These are phyloP conservation scores for Alternaria sp. DNA, from an alignment of 2,329 filamentous ascomycete genomes.

Conservation along the genomic window DNA sequence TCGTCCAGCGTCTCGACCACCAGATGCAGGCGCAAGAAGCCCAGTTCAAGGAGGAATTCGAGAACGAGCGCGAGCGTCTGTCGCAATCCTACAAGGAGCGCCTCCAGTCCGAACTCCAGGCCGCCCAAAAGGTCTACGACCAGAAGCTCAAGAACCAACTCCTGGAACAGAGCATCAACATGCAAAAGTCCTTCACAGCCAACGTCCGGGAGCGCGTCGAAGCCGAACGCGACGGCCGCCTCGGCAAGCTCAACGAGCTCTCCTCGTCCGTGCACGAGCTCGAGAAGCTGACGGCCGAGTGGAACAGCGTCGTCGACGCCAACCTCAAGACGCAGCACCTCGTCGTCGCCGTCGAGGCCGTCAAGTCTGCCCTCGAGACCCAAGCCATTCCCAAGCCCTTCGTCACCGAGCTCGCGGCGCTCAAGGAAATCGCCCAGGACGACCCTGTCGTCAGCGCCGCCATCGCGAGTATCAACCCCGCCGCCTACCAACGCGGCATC, in stretches of 20 bases:
- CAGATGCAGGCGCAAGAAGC: constrained; percentile 82
- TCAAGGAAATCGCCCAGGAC: constrained; percentile 85
- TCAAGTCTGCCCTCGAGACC: constrained; percentile 81
- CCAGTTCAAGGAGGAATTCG: constrained; percentile 87
- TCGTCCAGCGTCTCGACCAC: constrained; percentile 85
- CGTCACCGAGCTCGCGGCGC: constrained; percentile 86
- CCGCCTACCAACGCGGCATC: constrained; percentile 90
- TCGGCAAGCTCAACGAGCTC: constrained; percentile 84
- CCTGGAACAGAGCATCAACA: constrained; percentile 84
- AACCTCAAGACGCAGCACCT: constrained; percentile 96
- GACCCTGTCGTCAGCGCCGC: constrained; percentile 89
- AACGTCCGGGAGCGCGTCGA: constrained; percentile 85
- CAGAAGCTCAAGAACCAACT: constrained; percentile 84
- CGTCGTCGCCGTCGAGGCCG: constrained; percentile 92
- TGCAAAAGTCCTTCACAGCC: constrained; percentile 83
- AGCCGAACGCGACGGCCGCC: constrained; percentile 81
- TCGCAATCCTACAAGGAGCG: constrained; percentile 80
- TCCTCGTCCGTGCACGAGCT: constrained; percentile 79
- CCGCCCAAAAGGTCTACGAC: constrained; percentile 80
- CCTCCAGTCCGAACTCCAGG: constrained; percentile 77
- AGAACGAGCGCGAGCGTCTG: constrained; percentile 81
- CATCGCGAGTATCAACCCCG: constrained; percentile 94
- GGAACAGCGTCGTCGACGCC: constrained; percentile 87
- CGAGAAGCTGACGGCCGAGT: constrained; percentile 84
- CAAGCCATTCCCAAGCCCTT: constrained; percentile 80